Evolutionary conservation across 108 stramenopile species (phyloP).

Genomic region (Discostella pseudostelligera): DNA sequence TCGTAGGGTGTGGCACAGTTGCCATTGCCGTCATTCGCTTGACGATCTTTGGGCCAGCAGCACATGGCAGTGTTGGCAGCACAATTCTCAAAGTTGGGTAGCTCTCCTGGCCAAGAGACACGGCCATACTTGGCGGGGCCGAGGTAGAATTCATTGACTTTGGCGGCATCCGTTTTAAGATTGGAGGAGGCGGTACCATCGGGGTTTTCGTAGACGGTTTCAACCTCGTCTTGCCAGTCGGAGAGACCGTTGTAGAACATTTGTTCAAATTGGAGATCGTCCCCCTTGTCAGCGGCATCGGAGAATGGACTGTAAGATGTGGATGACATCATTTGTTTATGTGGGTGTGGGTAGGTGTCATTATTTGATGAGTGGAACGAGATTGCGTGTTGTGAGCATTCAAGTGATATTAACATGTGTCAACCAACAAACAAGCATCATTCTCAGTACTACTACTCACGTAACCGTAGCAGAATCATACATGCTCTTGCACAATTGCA

Average conservation of each 20-base stretch:
- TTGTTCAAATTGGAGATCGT: conserved; percentile 37
- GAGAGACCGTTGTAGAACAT: conserved; percentile 45
- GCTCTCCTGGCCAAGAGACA: conserved; percentile 24
- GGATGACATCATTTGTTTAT: no score
- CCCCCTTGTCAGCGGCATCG: conserved; percentile 25
- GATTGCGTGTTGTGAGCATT: background rate
- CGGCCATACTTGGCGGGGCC: conserved; percentile 10
- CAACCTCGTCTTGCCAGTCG: conserved; percentile 48
- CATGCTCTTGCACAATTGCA: conserved; percentile 13
- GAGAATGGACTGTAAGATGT: conserved; percentile 13
- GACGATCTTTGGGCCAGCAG: conserved; percentile 38
- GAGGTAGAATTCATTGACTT: conserved; percentile 30
- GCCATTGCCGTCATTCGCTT: conserved; percentile 36
- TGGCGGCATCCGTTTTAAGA: conserved; percentile 22
- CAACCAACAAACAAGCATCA: background rate
- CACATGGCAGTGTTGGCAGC: conserved; percentile 35
- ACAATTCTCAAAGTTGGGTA: conserved; percentile 33
- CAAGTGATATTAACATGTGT: background rate
- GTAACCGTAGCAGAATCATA: conserved; percentile 18
- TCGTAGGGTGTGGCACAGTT: conserved; percentile 41
- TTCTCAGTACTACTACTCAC: conserved; percentile 2
- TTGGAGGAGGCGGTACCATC: conserved; percentile 17
- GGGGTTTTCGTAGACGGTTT: conserved; percentile 36
- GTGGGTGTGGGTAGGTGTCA: no score
- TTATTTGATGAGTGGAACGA: conserved; percentile 2